A percentile compares a stretch with the other conserved stretches of the same genome.
Conservation (phyloP, 306 rosid species). For the Prunus padus region DNA sequence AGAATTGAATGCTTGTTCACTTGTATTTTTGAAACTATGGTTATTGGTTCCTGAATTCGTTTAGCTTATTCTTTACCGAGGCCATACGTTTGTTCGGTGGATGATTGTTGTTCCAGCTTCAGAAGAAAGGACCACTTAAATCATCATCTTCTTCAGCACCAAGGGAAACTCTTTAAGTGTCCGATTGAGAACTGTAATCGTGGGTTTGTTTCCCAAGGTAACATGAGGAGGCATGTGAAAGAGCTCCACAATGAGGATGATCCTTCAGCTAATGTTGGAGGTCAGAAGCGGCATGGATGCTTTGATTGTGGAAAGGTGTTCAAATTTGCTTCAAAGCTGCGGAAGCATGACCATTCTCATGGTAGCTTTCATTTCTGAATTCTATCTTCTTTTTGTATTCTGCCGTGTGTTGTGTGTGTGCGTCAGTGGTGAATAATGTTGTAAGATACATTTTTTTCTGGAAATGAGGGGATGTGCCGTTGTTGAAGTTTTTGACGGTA, state of each 20-base stretch:
- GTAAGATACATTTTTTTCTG: no score
- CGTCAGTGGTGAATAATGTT: no score
- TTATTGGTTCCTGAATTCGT: not conserved
- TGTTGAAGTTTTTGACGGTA: not conserved
- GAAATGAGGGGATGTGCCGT: not conserved
- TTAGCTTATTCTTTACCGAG: conserved; percentile 51
- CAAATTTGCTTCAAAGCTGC: conserved; percentile 47
- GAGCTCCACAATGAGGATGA: conserved; percentile 48
- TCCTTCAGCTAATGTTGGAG: conserved; percentile 13
- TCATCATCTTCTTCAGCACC: conserved; percentile 71
- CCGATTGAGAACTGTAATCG: conserved; percentile 55
- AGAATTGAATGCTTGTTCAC: not conserved
- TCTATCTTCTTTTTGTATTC: not conserved
- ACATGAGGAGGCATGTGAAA: conserved; percentile 50
- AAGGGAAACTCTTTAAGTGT: conserved; percentile 62
- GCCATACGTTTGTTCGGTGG: conserved; percentile 52
- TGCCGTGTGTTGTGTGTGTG: not conserved
- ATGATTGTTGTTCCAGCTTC: conserved; percentile 70
- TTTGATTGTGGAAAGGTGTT: conserved; percentile 71
- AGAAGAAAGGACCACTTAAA: conserved; percentile 91
- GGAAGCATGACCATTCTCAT: conserved; percentile 60
- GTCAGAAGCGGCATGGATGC: conserved; percentile 48
- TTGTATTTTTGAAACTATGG: not conserved
- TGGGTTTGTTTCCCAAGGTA: conserved; percentile 44
- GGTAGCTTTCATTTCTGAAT: conserved; percentile 30